Percentiles rank a stretch among this genome's conserved stretches.
Conservation (phyloP, 1,284 basidiomycete genomes). For the Ustilago vetiveriae region DNA sequence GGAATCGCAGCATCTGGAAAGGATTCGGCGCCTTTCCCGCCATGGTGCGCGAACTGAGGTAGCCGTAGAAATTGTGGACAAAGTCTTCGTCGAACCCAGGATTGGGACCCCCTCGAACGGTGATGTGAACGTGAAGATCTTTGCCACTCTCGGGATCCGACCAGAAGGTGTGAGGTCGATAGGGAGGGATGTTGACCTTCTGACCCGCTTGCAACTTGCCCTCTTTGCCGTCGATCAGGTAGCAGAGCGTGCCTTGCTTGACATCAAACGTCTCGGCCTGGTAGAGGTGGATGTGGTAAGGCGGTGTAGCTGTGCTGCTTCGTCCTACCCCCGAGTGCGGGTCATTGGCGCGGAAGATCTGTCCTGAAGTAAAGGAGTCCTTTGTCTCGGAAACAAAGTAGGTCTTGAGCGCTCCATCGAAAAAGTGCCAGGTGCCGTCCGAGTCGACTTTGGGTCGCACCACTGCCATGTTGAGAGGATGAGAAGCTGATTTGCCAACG, state of each 20-base stretch:
- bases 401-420: constrained; percentile 47
- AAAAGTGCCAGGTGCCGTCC: constrained; percentile 51
- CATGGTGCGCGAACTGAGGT: constrained; percentile 57
- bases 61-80: constrained; percentile 65
- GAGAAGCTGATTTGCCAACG: too few species aligned
- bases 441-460: constrained; percentile 39
- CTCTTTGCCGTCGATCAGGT: constrained; percentile 63
- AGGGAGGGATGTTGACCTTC: constrained; percentile 59
- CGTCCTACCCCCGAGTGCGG: constrained; percentile 59
- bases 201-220: constrained; percentile 62
- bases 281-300: constrained; percentile 65
- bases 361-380: constrained; percentile 51
- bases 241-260: constrained; percentile 59
- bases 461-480: constrained; percentile 14
- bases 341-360: constrained; percentile 61
- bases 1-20: constrained; percentile 65
- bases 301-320: constrained; percentile 62
- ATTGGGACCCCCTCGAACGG: constrained; percentile 62
- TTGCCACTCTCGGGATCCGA: constrained; percentile 46
- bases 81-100: constrained; percentile 66
- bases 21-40: constrained; percentile 51
- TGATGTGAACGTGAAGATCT: constrained; percentile 65
- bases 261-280: constrained; percentile 65
- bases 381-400: constrained; percentile 27
- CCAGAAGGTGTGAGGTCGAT: constrained; percentile 67